Conservation (phyloP, 441 rosid genomes). For the Croton laevigatus region DNA sequence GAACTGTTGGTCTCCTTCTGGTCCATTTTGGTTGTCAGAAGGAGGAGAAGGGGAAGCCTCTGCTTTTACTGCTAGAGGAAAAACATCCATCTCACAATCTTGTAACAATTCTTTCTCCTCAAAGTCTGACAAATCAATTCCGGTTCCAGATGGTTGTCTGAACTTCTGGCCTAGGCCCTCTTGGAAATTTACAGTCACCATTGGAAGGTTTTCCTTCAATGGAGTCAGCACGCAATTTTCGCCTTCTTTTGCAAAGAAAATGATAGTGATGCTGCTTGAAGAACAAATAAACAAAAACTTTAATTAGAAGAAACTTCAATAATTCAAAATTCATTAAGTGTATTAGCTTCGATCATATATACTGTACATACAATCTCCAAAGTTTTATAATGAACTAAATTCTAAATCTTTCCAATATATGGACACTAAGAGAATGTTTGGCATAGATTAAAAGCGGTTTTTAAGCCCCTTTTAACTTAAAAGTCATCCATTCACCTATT, state of each 20-base stretch:
- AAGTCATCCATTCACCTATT: too few relatives aligned
- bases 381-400: neutral
- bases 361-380: neutral
- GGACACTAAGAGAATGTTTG: too few relatives aligned
- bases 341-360: neutral
- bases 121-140: conserved; percentile 61
- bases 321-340: neutral
- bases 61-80: conserved; percentile 81
- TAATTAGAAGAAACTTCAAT: neutral
- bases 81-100: conserved; percentile 42
- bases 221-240: conserved; percentile 59
- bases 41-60: conserved; percentile 44
- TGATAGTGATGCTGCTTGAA: conserved; percentile 57
- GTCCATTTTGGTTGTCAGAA: conserved; percentile 30
- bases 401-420: neutral
- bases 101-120: conserved; percentile 60
- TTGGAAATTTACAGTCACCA: conserved; percentile 59
- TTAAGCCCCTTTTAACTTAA: too few relatives aligned
- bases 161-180: conserved; percentile 92
- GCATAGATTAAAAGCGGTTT: too few relatives aligned
- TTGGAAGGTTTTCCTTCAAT: conserved; percentile 57
- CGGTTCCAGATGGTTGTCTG: conserved; percentile 72
- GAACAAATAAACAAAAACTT: conserved; percentile 10
- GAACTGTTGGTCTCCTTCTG: conserved; percentile 43
- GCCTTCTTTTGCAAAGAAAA: conserved; percentile 87